Conservation (phyloP, 768 basidiomycete species). For the Pleurotus tuber-regium region DNA sequence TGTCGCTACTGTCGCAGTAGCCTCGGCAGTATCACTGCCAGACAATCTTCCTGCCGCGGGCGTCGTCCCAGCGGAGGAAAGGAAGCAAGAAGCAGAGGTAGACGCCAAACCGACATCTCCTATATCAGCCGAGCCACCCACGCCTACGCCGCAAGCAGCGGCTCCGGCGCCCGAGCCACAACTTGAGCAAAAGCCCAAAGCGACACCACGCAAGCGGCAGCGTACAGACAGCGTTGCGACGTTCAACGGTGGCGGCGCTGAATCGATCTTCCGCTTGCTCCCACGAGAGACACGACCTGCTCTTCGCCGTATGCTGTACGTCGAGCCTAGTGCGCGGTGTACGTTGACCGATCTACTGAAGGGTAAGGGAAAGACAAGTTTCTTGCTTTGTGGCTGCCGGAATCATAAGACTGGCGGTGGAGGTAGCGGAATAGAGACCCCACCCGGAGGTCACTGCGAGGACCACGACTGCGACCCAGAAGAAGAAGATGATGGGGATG, state of each 20-base stretch:
- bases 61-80: not conserved
- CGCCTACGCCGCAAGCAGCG: not conserved
- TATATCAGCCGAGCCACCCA: not conserved
- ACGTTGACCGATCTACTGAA: slow-evolving; percentile 90
- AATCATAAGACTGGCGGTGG: slow-evolving; percentile 31
- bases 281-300: slow-evolving; percentile 91
- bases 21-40: slow-evolving; percentile 5
- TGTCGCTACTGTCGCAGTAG: slow-evolving; percentile 6
- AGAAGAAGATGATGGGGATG: slow-evolving; percentile 80
- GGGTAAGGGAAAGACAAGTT: slow-evolving; percentile 72
- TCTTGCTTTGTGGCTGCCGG: slow-evolving; percentile 78
- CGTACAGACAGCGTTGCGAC: slow-evolving; percentile 58
- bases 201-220: slow-evolving; percentile 28
- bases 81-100: not conserved
- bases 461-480: slow-evolving; percentile 66
- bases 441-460: slow-evolving; percentile 46
- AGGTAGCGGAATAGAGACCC: slow-evolving; percentile 31
- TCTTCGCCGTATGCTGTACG: slow-evolving; percentile 89
- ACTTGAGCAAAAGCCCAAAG: slow-evolving; percentile 1
- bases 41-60: not conserved
- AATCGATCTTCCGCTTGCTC: slow-evolving; percentile 94
- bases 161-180: not conserved
- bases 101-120: too few species aligned
- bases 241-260: slow-evolving; percentile 73
- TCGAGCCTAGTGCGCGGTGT: slow-evolving; percentile 86